A percentile compares a stretch with the other conserved stretches of the same genome.
Evolutionary conservation across 345 rosid species (phyloP).

Genomic region (Aquilaria yunnanensis): DNA sequence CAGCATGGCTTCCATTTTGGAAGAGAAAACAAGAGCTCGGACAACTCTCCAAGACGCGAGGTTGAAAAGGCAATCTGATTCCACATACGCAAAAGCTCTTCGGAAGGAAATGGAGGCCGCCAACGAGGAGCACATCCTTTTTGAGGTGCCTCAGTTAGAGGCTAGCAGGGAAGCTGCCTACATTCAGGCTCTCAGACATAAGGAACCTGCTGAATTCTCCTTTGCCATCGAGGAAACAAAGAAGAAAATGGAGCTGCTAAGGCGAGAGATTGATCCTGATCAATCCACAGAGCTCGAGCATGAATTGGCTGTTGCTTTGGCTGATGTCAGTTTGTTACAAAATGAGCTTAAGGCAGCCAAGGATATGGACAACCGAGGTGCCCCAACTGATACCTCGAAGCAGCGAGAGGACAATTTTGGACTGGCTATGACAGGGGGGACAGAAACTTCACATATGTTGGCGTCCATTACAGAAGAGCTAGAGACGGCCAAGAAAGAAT

Average conservation of each 20-base stretch:
- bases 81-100: conserved; percentile 31
- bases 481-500: conserved; percentile 51
- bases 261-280: conserved; percentile 18
- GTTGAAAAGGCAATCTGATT: conserved; percentile 17
- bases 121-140: conserved; percentile 63
- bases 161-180: conserved; percentile 50
- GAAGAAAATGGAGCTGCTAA: conserved; percentile 23
- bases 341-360: conserved; percentile 45
- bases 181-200: conserved; percentile 37
- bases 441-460: conserved; percentile 22
- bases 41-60: conserved; percentile 28
- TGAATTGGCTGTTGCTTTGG: conserved; percentile 40
- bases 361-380: conserved; percentile 31
- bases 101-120: conserved; percentile 56
- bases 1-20: conserved; percentile 44
- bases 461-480: conserved; percentile 39
- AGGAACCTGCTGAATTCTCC: conserved; percentile 30
- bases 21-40: conserved; percentile 44
- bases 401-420: conserved; percentile 7
- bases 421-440: conserved; percentile 11
- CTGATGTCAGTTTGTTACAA: conserved; percentile 47
- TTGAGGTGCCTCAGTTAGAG: conserved; percentile 65
- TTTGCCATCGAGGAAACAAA: conserved; percentile 21
- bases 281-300: conserved; percentile 38
- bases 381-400: conserved; percentile 26